Conservation (phyloP, 1,284 basidiomycete species). For the Apiotrichum sp. region DNA sequence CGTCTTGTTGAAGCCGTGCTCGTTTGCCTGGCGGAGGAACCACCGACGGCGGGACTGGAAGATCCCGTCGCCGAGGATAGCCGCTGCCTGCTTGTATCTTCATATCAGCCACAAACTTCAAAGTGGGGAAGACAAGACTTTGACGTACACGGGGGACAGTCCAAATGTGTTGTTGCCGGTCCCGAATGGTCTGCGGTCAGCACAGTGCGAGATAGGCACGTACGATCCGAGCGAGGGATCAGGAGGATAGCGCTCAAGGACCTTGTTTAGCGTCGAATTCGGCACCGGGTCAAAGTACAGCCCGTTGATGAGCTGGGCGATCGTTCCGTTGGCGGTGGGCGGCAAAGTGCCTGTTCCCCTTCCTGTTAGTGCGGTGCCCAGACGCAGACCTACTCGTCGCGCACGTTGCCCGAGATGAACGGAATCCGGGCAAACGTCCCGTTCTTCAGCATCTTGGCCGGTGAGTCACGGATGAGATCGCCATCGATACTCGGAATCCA, state of each 20-base stretch:
- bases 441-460: conserved; percentile 27
- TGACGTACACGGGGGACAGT: conserved; percentile 5
- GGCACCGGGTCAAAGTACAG: too few relatives aligned
- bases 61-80: conserved; percentile 26
- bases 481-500: conserved; percentile 28
- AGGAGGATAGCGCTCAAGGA: conserved; percentile 11
- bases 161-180: conserved; percentile 43
- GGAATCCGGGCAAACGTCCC: conserved; percentile 39
- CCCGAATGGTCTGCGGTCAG: conserved; percentile 29
- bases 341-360: not conserved
- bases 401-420: conserved; percentile 41
- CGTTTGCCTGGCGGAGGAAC: conserved; percentile 25
- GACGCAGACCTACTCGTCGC: conserved; percentile 33
- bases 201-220: too few relatives aligned
- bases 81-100: conserved; percentile 26
- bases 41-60: conserved; percentile 30
- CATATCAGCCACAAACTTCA: too few relatives aligned
- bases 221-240: conserved; percentile 14
- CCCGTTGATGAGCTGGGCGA: too few relatives aligned
- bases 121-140: too few relatives aligned
- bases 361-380: not conserved
- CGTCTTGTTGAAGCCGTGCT: conserved; percentile 22
- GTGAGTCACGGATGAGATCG: conserved; percentile 34
- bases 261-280: too few relatives aligned
- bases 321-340: not conserved